Percentiles rank a stretch among this genome's conserved stretches.
These are phyloP conservation scores for fission yeast (Schizosaccharomyces pombe) DNA, from an alignment of 805 yeast species.

Conservation along the genomic window DNA sequence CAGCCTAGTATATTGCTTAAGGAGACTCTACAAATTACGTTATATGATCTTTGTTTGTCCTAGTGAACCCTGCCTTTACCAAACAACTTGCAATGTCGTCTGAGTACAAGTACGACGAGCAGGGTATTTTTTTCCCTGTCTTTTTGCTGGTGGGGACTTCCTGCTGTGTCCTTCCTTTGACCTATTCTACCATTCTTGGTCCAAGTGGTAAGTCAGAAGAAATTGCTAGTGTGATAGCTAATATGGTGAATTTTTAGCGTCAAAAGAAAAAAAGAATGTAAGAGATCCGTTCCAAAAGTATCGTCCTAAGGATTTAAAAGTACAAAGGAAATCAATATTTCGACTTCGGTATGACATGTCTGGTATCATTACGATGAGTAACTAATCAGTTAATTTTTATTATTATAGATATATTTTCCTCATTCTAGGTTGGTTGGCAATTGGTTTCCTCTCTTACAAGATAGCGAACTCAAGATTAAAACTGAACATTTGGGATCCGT, in stretches of 20 bases:
- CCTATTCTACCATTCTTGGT: background rate
- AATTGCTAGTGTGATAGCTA: background rate
- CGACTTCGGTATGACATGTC: background rate
- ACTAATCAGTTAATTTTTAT: background rate
- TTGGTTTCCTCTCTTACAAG: background rate
- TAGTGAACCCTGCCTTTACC: background rate
- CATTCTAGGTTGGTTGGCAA: background rate
- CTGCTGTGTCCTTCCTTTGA: background rate
- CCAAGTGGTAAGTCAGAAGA: background rate
- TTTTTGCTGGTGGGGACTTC: background rate
- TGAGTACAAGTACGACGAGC: constrained; percentile 4
- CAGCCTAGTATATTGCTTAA: too few species aligned
- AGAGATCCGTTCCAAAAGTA: background rate
- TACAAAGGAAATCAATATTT: background rate
- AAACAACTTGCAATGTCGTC: background rate
- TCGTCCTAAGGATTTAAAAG: background rate
- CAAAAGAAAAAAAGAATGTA: background rate
- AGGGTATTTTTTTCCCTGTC: constrained; percentile 2
- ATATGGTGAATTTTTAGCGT: background rate
- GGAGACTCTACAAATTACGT: too few species aligned
- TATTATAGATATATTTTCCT: background rate
- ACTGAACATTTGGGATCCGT: constrained; percentile 52
- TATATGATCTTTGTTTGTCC: too few species aligned
- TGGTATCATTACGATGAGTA: background rate
- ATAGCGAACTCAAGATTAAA: background rate